Conservation (phyloP, 2,329 filamentous ascomycete species). For the Diatrype stigma region DNA sequence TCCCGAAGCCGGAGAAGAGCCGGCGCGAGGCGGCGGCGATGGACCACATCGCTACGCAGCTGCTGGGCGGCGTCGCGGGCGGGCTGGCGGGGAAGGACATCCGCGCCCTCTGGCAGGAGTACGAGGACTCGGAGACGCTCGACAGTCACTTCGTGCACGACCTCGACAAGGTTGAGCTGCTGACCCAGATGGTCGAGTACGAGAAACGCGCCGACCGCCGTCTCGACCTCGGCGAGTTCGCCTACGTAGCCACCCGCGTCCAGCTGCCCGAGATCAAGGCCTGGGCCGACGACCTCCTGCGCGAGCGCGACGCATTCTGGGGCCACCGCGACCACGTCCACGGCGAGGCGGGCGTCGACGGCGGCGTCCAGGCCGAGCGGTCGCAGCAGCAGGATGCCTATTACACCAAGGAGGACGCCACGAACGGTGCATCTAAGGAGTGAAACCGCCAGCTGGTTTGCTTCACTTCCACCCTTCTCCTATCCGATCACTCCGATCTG, state of each 20-base stretch:
- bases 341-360: conserved; percentile 39
- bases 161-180: conserved; percentile 92
- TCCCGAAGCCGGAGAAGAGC: conserved; percentile 83
- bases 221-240: conserved; percentile 82
- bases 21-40: conserved; percentile 84
- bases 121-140: conserved; percentile 79
- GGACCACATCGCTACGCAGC: conserved; percentile 74
- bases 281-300: conserved; percentile 74
- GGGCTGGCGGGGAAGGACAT: conserved; percentile 67
- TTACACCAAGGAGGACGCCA: conserved; percentile 31
- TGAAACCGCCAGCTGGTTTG: neutral
- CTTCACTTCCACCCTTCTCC: neutral
- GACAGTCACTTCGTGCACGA: conserved; percentile 93
- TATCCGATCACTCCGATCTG: neutral
- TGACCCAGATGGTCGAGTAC: conserved; percentile 96
- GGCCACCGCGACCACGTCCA: conserved; percentile 42
- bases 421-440: neutral
- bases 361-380: conserved; percentile 34
- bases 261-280: conserved; percentile 70
- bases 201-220: conserved; percentile 65
- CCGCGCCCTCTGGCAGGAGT: conserved; percentile 84
- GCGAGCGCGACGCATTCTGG: conserved; percentile 75
- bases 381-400: conserved; percentile 45
- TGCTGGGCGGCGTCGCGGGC: conserved; percentile 74
- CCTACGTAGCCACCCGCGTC: conserved; percentile 70